Base-by-base conservation (phyloP, 768 basidiomycete species). In the Leccinellum albellum region DNA sequence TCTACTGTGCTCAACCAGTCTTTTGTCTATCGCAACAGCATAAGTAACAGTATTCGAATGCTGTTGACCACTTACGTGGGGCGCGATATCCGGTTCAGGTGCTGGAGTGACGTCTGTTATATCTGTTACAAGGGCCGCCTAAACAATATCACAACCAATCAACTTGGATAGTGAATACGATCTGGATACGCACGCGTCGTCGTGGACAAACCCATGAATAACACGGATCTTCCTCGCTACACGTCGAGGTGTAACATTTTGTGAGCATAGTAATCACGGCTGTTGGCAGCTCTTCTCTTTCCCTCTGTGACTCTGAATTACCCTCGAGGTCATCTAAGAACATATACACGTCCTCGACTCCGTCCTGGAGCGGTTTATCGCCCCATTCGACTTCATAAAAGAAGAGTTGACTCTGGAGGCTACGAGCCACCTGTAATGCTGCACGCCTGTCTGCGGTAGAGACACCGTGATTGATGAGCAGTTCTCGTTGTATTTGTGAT, bases 371-470 rank as follows among this genome's bases (percentile, higher is more conserved):
- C 1, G 86, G 78, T 20, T 86, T 84, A 50, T 86, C 85, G 29
- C 89, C 92, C 91, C 94, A 96, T 68, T 98, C 94, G 7, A 98
- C 94, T 70, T 98, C 96, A 67, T 93, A 92, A 72, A 97, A 95
- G 79, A 94, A 98, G 5, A 98, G 80, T 69, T 96, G 93, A 57
- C 83, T 87, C 67, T 98, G 94, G 35, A 98, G 78, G 56, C 90
- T 91, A 37, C 93, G 86, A 4, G 94, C 97, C 35, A 96, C 87
- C 68, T 89, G 86, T 28, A 97, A 75, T 4, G 95, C 92, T 15
- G 88, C 86, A 6, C 90, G 82, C 8, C 95, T 80, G 63, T 95
- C 92, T 58, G 81, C 87, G 0, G 85, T 86, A 3, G 86, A 85
- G 33, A 88, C 78, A 12, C 84, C 85, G 59, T 91, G 88, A 54